A percentile compares a stretch with the other conserved stretches of the same genome.
Evolutionary conservation across 2,329 filamentous ascomycete genomes (phyloP).

Genomic region (Colletotrichum eremochloae): DNA sequence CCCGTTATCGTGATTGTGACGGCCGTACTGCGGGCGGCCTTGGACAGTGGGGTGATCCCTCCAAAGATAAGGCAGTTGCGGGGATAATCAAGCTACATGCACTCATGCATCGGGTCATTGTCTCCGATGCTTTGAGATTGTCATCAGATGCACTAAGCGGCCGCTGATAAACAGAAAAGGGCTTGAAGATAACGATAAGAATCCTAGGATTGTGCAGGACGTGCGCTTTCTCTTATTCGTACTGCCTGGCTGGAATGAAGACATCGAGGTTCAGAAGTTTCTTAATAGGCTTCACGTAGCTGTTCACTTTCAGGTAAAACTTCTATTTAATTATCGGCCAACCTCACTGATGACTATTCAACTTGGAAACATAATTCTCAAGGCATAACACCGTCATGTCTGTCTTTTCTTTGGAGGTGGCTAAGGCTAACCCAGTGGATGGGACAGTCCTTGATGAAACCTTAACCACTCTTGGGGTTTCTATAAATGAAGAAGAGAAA

Average conservation of each 20-base stretch:
- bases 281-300: background rate
- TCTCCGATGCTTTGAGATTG: background rate
- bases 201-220: background rate
- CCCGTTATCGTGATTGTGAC: background rate
- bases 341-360: too few species aligned
- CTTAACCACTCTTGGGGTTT: slow-evolving; percentile 3
- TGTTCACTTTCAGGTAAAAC: background rate
- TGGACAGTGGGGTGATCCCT: slow-evolving; percentile 15
- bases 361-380: background rate
- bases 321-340: accelerated
- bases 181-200: background rate
- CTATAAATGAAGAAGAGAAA: slow-evolving; percentile 7
- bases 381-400: background rate
- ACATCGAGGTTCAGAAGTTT: background rate
- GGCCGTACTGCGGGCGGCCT: background rate
- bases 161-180: background rate
- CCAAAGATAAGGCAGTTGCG: slow-evolving; percentile 8
- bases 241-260: background rate
- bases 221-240: background rate
- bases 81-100: background rate
- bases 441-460: slow-evolving; percentile 13
- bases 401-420: slow-evolving; percentile 31
- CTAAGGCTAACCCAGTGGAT: slow-evolving; percentile 19
- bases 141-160: background rate
- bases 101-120: background rate